Evolutionary conservation across 2,329 filamentous ascomycete species (phyloP), one percentile per base, ranked within the genome.

Genomic region (Fusarium ramigenum): DNA sequence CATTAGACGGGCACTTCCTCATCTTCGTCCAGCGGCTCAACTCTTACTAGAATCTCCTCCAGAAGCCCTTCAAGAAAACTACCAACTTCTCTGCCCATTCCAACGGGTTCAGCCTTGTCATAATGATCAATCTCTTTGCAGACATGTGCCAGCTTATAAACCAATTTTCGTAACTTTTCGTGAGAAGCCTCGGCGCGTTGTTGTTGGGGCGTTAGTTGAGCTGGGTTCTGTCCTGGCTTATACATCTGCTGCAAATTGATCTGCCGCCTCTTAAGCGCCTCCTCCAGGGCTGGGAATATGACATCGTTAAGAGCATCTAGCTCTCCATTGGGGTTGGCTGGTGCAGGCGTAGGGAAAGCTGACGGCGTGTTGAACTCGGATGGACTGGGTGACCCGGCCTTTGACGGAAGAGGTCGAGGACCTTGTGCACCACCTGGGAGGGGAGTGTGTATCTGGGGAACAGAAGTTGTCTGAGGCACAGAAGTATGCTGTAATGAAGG

Each of bases 111-210:
- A 47, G 91, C 89, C 80, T 92, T 93, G 82, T 99, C 96, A 82
- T 92, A 93, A 72, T 93, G 89, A 81, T 99, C 96, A 78, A 99
- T 94, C 80, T 97, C 95, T 79, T 92, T 92, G 82, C 97, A 97
- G 30, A 96, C 87, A 67, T 93, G 90, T 5, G 92, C 93, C 36
- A 97, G 87, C 80, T 97, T 97, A 73, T 92, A 92, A 18, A 97
- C 94, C 34, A 97, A 86, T 78, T 91, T 90, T 73, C 93, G 89
- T 46, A 98, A 88, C 81, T 93, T 93, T 66, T 97, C 95, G 78
- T 98, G 95, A 2, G 93, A 91, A 53, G 86, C 87, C 78, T 92
- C 89, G 23, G 88, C 88, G 19, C 94, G 89, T 79, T 93, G 91
- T 67, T 92, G 89, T 76, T 90, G 89, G 34, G 89, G 88, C 15